Evolutionary conservation across 2,329 filamentous ascomycete genomes (phyloP).

Genomic region (Penicillium fuscoglaucum): DNA sequence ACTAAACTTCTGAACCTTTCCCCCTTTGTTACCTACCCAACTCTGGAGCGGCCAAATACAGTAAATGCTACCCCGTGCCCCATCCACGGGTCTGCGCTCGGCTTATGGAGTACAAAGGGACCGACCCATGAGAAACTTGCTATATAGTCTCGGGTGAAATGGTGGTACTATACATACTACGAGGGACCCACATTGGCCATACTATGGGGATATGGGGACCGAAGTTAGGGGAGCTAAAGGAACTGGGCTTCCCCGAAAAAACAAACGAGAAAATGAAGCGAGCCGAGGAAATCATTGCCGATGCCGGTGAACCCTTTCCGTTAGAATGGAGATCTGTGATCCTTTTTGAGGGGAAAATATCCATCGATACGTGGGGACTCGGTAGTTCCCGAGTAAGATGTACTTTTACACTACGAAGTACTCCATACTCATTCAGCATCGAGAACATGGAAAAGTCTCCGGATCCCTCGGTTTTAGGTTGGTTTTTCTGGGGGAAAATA

Average conservation of each 20-base stretch:
- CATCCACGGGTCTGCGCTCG: not conserved
- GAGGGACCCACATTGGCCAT: not conserved
- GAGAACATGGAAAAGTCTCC: not conserved
- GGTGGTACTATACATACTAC: not conserved
- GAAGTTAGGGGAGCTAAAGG: not conserved
- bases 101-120: not conserved
- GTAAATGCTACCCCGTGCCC: not conserved
- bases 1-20: not conserved
- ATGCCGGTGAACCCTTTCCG: conserved; percentile 1
- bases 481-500: not conserved
- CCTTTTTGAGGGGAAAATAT: not conserved
- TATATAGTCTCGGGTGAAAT: not conserved
- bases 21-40: not conserved
- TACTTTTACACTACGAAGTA: not conserved
- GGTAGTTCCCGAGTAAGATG: not conserved
- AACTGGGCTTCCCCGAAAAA: not conserved
- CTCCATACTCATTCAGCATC: not conserved
- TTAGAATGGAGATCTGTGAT: not conserved
- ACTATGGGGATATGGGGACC: not conserved
- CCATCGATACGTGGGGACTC: not conserved
- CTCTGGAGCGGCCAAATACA: not conserved
- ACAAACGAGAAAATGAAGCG: not conserved
- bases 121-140: not conserved
- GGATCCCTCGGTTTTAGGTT: not conserved
- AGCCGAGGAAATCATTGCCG: not conserved